Base-by-base conservation (phyloP, 306 rosid species). In the Lotus japonicus region DNA sequence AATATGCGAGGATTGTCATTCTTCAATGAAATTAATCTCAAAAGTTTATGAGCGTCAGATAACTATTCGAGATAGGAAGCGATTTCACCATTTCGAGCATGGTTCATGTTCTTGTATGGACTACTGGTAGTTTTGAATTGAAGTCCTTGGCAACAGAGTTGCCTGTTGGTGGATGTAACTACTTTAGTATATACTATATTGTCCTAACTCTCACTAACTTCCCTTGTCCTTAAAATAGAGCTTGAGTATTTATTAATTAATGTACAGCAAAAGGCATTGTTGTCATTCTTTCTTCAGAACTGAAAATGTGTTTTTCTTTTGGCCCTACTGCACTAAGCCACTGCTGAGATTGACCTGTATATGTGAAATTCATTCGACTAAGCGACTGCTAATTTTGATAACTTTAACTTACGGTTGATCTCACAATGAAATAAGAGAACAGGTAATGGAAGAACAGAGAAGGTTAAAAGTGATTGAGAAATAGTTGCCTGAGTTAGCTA, bases 91-190 rank as follows among this genome's bases (percentile, higher is more conserved):
- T 79, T 87, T 92, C 55, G 84, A 87, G 64, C 60, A 80, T 36
- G 95, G 95, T 17, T 70, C 69, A 4, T 91, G 97, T 77, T 91
- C 96, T 70, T 91, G 96, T 77, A 80, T 70, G 89, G 96, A 89
- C 52, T 89, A 80, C 77, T 92, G 97, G 97, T 89, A 84, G 81
- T 52, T 57, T 57, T 65, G 64, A 31, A 31, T 5, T 38, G 9
- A 7, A 43, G 63, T 17, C 5, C 10, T 48, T 26, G n/a, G 31
- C 46, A 67, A 43, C 33, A 12, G 43, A 42, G 13, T 35, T 21
- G 14, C 17, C 44, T 35, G 5, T 5, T 36, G 68, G 16, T 35
- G 38, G 41, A 2, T 35, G 49, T n/a, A 59, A 9, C 0, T 52
- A 46, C 3, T 28, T 28, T 28, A 28, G 7, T 28, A 9, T 49